Conservation (phyloP, 257 asterid genomes). For the Fraxinus excelsior region DNA sequence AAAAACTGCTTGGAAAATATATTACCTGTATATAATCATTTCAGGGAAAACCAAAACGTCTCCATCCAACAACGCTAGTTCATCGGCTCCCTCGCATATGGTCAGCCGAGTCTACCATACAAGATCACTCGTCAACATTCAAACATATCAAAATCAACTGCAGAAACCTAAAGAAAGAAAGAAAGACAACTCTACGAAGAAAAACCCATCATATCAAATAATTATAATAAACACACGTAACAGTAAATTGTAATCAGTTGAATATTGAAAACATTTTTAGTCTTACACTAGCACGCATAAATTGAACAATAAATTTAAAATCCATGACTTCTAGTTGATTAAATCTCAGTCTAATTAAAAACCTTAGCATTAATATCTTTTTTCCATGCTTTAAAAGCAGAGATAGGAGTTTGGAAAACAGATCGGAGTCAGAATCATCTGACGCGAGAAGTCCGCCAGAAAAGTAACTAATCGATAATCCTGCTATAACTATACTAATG, state of each 20-base stretch:
- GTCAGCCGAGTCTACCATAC: conserved; percentile 77
- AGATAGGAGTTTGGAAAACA: conserved; percentile 69
- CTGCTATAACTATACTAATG: background rate
- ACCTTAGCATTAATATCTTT: conserved; percentile 62
- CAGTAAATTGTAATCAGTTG: background rate
- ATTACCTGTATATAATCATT: conserved; percentile 78
- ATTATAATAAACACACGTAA: background rate
- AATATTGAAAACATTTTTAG: background rate
- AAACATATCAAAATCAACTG: background rate
- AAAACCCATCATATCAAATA: background rate
- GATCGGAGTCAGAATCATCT: conserved; percentile 82
- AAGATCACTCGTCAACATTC: conserved; percentile 28
- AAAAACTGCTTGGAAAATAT: background rate
- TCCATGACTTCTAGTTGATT: background rate
- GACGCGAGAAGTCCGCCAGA: conserved; percentile 40
- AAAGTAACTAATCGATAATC: background rate
- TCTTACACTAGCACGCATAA: background rate
- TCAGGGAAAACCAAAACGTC: conserved; percentile 93
- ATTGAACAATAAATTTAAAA: background rate
- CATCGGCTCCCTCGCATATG: conserved; percentile 68
- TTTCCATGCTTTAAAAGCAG: conserved; percentile 64
- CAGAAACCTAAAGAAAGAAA: background rate
- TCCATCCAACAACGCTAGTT: conserved; percentile 65
- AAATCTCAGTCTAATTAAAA: background rate
- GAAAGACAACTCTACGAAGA: background rate